phyloP scores from a whole-genome alignment of 208 protist genomes.

The Leishmania major region DNA sequence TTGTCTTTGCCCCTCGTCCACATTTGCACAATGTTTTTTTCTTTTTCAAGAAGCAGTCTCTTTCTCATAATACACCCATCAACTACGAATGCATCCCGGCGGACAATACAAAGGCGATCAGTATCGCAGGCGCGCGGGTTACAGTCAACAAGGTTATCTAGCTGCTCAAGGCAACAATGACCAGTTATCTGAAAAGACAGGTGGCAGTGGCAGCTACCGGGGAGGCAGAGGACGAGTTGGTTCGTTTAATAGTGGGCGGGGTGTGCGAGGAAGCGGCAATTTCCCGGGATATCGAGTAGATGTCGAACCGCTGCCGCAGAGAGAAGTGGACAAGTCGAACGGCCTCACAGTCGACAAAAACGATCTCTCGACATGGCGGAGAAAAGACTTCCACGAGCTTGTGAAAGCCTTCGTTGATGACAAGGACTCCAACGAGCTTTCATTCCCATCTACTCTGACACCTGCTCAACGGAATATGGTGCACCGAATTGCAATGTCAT shows the following conservation, averaged over 20 bases:
- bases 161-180: background rate
- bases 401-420: conserved; percentile 79
- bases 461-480: conserved; percentile 61
- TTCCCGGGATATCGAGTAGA: background rate
- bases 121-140: background rate
- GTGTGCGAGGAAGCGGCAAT: background rate
- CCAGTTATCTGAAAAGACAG: background rate
- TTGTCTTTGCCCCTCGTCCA: background rate
- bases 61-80: background rate
- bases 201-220: background rate
- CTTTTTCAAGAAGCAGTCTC: background rate
- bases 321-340: background rate
- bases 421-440: conserved; percentile 54
- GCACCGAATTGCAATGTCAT: conserved; percentile 71
- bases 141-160: background rate
- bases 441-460: conserved; percentile 69
- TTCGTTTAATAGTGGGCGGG: background rate
- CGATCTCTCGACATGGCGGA: conserved; percentile 62
- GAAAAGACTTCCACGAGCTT: conserved; percentile 74
- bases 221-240: conserved; percentile 1
- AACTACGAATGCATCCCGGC: conserved; percentile 38
- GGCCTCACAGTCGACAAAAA: conserved; percentile 31
- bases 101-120: conserved; percentile 26
- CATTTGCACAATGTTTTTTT: background rate
- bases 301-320: background rate